Evolutionary conservation across 2,329 filamentous ascomycete species (phyloP).

Genomic region (Ceratocystis variospora): DNA sequence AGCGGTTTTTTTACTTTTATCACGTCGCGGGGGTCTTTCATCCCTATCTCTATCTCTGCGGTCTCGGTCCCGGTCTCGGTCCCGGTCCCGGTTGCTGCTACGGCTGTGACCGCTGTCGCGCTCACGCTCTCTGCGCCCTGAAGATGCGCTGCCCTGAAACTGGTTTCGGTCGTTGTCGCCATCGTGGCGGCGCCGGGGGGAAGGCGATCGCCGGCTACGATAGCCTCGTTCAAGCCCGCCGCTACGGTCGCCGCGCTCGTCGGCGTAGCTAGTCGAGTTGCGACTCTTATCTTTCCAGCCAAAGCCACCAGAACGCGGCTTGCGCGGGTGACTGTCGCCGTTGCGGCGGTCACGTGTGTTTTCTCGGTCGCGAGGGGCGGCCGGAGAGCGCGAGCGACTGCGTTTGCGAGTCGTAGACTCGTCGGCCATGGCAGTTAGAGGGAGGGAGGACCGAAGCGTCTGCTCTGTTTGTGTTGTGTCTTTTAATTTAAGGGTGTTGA

Average conservation of each 20-base stretch:
- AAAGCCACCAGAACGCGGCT: constrained; percentile 30
- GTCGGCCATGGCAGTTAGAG: neutral
- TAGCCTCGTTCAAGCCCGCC: constrained; percentile 28
- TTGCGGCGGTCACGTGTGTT: constrained; percentile 36
- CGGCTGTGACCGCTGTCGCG: constrained; percentile 23
- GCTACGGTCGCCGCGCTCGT: constrained; percentile 26
- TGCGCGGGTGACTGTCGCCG: constrained; percentile 24
- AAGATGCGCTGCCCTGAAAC: too few species aligned
- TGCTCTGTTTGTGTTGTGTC: neutral
- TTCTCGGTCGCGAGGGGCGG: constrained; percentile 25
- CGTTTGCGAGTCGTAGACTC: neutral
- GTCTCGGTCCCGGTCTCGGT: constrained; percentile 2
- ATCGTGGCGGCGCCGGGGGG: constrained; percentile 3
- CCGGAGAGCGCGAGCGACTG: neutral
- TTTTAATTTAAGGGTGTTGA: neutral
- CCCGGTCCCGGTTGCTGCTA: constrained; percentile 19
- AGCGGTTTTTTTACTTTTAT: constrained; percentile 27
- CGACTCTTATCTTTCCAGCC: constrained; percentile 40
- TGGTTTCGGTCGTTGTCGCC: constrained; percentile 14
- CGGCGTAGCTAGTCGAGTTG: constrained; percentile 29
- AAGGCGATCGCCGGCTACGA: constrained; percentile 20
- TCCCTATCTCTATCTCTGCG: constrained; percentile 26
- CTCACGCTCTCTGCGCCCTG: constrained; percentile 21
- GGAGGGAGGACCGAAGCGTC: neutral
- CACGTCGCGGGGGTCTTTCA: constrained; percentile 22